A percentile compares a stretch with the other conserved stretches of the same genome.
Conservation (phyloP, 2,329 filamentous ascomycete species). For the Microcyclosporella mali region DNA sequence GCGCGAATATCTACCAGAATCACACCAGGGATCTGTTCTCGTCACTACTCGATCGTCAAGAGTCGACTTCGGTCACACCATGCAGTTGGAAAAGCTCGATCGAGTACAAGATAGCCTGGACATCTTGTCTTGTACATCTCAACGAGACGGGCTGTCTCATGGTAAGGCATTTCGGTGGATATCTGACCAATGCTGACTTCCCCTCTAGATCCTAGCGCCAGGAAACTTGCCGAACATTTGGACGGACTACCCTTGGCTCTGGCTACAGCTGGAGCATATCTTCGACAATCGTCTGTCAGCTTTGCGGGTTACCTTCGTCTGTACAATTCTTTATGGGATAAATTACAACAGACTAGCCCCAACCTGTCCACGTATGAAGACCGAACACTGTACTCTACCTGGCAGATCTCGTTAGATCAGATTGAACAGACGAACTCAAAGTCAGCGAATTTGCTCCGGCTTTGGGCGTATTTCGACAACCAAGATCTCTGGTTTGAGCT, state of each 20-base stretch:
- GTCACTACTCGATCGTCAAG: background rate
- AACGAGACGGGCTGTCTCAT: no score
- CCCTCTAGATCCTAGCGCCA: background rate
- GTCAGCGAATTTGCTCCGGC: background rate
- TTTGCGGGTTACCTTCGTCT: background rate
- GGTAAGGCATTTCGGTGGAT: no score
- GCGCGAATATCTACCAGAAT: background rate
- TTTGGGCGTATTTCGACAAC: background rate
- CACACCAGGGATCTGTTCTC: background rate
- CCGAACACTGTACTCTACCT: slow-evolving; percentile 1
- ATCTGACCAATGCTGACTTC: no score
- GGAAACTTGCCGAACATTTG: background rate
- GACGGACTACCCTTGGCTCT: background rate
- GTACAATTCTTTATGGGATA: background rate
- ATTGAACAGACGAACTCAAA: background rate
- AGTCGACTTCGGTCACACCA: background rate
- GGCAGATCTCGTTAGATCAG: background rate
- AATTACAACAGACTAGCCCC: background rate
- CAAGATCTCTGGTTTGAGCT: slow-evolving; percentile 1
- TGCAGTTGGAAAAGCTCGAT: background rate
- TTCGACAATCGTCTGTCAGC: background rate
- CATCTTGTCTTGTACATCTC: background rate
- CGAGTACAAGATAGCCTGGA: background rate
- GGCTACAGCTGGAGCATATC: background rate
- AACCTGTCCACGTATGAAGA: background rate